Conservation (phyloP, 257 asterid genomes). For the Cinchona pubescens region DNA sequence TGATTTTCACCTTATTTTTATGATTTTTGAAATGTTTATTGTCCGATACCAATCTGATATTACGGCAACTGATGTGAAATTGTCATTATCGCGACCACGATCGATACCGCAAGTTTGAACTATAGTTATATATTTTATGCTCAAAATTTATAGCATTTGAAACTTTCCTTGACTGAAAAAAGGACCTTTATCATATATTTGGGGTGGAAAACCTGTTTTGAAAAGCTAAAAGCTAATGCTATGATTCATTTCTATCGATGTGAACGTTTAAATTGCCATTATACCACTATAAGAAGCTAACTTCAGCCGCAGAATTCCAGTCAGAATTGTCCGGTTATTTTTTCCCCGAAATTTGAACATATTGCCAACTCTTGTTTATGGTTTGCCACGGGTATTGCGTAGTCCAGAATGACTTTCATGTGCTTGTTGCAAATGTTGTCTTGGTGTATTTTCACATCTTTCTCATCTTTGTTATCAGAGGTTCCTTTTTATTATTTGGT, state of each 20-base stretch:
- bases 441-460: not conserved
- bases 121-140: not conserved
- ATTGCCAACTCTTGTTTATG: not conserved
- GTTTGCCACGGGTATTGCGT: not conserved
- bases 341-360: not conserved
- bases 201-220: not conserved
- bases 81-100: too few species aligned
- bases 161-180: not conserved
- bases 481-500: not conserved
- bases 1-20: too few species aligned
- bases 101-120: too few species aligned
- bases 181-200: not conserved
- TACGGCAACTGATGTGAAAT: too few species aligned
- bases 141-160: not conserved
- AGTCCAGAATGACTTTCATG: not conserved
- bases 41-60: too few species aligned
- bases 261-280: not conserved
- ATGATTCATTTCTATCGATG: too few species aligned
- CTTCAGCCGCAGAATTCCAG: not conserved
- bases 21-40: too few species aligned
- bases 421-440: slow-evolving; percentile 1
- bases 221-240: not conserved
- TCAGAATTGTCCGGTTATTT: not conserved
- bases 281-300: not conserved
- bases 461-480: not conserved